phyloP scores from a whole-genome alignment of 2,329 filamentous ascomycete genomes.

The Paramyrothecium roridum region DNA sequence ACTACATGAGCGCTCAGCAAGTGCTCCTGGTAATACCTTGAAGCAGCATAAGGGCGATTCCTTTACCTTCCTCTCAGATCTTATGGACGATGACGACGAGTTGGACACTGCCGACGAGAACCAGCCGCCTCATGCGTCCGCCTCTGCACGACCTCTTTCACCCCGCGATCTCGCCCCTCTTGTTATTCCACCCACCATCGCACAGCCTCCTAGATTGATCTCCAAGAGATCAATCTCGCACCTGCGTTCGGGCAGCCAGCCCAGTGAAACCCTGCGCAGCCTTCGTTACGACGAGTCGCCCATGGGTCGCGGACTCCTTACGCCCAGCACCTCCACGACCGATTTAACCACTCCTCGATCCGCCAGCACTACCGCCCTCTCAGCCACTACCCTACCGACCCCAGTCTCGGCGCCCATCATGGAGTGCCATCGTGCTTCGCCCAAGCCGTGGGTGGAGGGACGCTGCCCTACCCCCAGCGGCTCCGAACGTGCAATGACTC shows the following conservation, averaged over 20 bases:
- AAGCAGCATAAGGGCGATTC: conserved; percentile 32
- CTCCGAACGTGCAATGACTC: conserved; percentile 13
- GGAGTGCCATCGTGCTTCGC: conserved; percentile 37
- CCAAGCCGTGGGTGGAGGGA: conserved; percentile 40
- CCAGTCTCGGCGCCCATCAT: conserved; percentile 45
- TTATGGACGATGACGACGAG: conserved; percentile 18
- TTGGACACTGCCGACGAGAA: conserved; percentile 19
- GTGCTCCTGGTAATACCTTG: conserved; percentile 53
- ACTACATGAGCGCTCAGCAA: conserved; percentile 62
- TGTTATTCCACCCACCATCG: conserved; percentile 44
- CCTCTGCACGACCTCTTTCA: conserved; percentile 37
- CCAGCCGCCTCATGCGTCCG: conserved; percentile 9
- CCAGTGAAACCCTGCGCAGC: conserved; percentile 36
- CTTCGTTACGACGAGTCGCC: conserved; percentile 45
- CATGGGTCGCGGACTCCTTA: conserved; percentile 35
- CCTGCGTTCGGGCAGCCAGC: conserved; percentile 42
- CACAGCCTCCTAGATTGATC: conserved; percentile 15
- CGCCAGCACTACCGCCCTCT: conserved; percentile 31
- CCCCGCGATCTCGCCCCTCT: conserved; percentile 54
- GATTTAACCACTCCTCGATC: conserved; percentile 42
- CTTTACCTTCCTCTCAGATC: conserved; percentile 19
- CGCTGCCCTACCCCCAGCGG: conserved; percentile 20
- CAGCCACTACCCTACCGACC: conserved; percentile 40
- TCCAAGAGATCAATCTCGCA: conserved; percentile 39
- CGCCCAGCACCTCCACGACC: conserved; percentile 28